Evolutionary conservation across 352 stramenopile genomes (phyloP), one percentile per base, ranked within the genome.

Genomic region (Pythium scleroteichum): DNA sequence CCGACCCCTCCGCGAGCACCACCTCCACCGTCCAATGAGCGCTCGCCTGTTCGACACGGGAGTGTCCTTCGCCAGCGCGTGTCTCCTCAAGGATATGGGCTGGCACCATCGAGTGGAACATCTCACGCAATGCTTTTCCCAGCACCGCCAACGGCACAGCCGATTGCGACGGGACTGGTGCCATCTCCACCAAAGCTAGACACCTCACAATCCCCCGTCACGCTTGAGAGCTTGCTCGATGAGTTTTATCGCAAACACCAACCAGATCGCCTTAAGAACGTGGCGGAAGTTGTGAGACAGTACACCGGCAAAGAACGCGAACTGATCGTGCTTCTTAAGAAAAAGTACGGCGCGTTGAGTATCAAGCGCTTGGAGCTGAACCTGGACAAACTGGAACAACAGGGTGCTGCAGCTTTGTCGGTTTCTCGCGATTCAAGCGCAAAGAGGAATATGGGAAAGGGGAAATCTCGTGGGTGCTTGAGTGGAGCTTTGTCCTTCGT

Each of bases 231-330:
- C 9, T 53, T 92, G 20, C 62, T 94, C 26, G 79, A 64, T 20
- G 79, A 90, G 17, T 63, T 94, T 40, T 94, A 91, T 69, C 75
- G 72, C 33, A 87, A 84, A 26, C 85, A 94, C 44, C 82, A 94
- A 52, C 85, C 82, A 1, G 81, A 92, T 51, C 83, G 88, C 41
- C 46, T 91, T 13, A 79, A 81, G 59, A 89, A 87, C n/a, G 79
- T 85, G 0, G 26, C 63, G 12, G 59, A 72, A 9, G 71, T 94
- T 17, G 81, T 79, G 12, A 76, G 75, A 9, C 45, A 88, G 50
- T 94, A 82, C 26, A 59, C 69, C 0, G 85, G 85, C 14, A 88
- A 84, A 44, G 85, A 94, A 47, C 76, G 77, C 9, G 78, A 88
- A 33, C 66, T 94, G 26, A 62, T 91, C 32, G 46, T 56, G 0